These are phyloP conservation scores for carrot (Daucus carota) DNA, from an alignment of 129 eudicot genomes.

Conservation along the genomic window DNA sequence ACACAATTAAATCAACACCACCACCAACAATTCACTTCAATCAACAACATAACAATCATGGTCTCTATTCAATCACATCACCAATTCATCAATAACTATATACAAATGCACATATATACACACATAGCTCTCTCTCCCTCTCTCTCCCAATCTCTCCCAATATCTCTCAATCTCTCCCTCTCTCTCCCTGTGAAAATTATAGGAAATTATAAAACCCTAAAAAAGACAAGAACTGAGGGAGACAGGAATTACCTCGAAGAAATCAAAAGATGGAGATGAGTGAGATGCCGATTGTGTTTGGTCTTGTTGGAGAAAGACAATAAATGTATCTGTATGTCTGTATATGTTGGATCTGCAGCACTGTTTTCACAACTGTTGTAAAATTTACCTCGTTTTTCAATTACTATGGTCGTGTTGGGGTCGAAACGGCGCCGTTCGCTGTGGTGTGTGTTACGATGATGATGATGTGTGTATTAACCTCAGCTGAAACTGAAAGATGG, in stretches of 20 bases:
- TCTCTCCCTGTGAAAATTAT: background rate
- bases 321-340: background rate
- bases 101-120: background rate
- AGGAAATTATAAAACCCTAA: background rate
- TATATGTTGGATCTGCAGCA: background rate
- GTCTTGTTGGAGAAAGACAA: slow-evolving; percentile 14
- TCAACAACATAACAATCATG: background rate
- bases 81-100: background rate
- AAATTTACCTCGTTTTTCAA: background rate
- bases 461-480: background rate
- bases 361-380: background rate
- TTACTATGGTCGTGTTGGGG: background rate
- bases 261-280: background rate
- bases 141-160: too few species aligned
- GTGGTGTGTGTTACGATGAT: too few species aligned
- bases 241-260: background rate
- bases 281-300: background rate
- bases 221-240: background rate
- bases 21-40: background rate
- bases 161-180: too few species aligned
- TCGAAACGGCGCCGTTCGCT: background rate
- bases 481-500: background rate
- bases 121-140: too few species aligned
- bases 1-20: background rate
- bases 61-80: background rate